phyloP scores from a whole-genome alignment of 352 stramenopile species.

The Globisporangium splendens region DNA sequence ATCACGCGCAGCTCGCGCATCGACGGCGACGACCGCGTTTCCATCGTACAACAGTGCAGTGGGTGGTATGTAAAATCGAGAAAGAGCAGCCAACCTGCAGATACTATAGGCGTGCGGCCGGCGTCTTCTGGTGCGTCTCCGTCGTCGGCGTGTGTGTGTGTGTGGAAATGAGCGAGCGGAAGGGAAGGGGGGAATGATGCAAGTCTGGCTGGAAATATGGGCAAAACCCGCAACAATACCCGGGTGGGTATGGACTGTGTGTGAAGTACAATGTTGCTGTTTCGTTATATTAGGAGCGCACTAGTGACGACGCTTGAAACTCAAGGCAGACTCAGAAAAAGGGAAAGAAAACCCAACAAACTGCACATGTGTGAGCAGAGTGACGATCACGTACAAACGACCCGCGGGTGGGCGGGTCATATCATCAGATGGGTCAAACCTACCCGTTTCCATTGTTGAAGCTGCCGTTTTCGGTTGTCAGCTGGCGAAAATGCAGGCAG shows the following conservation, averaged over 20 bases:
- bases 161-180: constrained; percentile 1
- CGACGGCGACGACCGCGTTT: constrained; percentile 80
- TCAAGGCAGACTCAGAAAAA: background rate
- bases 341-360: background rate
- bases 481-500: no score
- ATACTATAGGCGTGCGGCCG: no score
- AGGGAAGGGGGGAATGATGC: background rate
- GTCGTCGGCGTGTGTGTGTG: background rate
- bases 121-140: background rate
- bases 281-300: background rate
- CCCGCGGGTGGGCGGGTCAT: background rate
- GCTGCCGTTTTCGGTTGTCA: no score
- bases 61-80: background rate
- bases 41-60: constrained; percentile 36
- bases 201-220: background rate
- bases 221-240: background rate
- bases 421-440: no score
- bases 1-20: constrained; percentile 71
- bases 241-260: background rate
- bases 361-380: background rate
- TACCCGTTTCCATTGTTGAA: no score
- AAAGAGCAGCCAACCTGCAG: background rate
- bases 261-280: background rate
- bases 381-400: background rate
- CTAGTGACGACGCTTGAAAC: background rate